Percentiles rank a stretch among this genome's conserved stretches.
Conservation (phyloP, 768 basidiomycete species). For the Xanthoconium purpureum region DNA sequence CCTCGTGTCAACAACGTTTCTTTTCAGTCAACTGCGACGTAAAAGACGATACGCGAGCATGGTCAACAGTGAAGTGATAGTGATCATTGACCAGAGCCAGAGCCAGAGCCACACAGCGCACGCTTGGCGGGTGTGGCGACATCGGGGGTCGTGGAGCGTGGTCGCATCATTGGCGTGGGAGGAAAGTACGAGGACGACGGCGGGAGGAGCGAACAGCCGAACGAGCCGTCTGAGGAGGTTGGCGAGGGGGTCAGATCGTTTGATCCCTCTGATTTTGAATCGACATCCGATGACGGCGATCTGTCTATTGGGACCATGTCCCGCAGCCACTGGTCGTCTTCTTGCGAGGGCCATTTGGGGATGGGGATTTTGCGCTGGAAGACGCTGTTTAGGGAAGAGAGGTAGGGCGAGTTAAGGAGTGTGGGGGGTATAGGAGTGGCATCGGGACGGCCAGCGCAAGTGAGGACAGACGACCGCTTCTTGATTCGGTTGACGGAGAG, state of each 20-base stretch:
- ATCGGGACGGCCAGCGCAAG: slow-evolving; percentile 25
- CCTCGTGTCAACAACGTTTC: slow-evolving; percentile 29
- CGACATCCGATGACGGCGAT: slow-evolving; percentile 8
- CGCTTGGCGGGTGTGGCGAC: slow-evolving; percentile 12
- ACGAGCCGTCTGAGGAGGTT: slow-evolving; percentile 22
- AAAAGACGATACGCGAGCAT: slow-evolving; percentile 15
- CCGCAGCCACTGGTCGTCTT: slow-evolving; percentile 60
- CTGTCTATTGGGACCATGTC: slow-evolving; percentile 51
- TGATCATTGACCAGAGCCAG: not conserved
- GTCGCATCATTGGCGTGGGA: slow-evolving; percentile 23
- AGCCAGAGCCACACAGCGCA: slow-evolving; percentile 7
- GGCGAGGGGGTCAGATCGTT: slow-evolving; percentile 15
- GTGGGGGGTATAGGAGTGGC: slow-evolving; percentile 57
- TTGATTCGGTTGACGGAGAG: slow-evolving; percentile 2
- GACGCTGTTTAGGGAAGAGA: slow-evolving; percentile 47
- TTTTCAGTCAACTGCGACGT: slow-evolving; percentile 19
- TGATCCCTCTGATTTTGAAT: slow-evolving; percentile 17
- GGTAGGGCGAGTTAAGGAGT: slow-evolving; percentile 52
- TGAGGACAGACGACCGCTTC: slow-evolving; percentile 21
- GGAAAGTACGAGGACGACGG: slow-evolving; percentile 14
- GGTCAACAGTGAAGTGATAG: slow-evolving; percentile 13
- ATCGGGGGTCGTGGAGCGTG: slow-evolving; percentile 21
- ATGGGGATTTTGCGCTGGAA: slow-evolving; percentile 40
- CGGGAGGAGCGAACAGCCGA: slow-evolving; percentile 6
- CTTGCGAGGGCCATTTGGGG: slow-evolving; percentile 42